These are phyloP conservation scores for Torulaspora microellipsoides DNA, from an alignment of 805 yeast species.

Conservation along the genomic window DNA sequence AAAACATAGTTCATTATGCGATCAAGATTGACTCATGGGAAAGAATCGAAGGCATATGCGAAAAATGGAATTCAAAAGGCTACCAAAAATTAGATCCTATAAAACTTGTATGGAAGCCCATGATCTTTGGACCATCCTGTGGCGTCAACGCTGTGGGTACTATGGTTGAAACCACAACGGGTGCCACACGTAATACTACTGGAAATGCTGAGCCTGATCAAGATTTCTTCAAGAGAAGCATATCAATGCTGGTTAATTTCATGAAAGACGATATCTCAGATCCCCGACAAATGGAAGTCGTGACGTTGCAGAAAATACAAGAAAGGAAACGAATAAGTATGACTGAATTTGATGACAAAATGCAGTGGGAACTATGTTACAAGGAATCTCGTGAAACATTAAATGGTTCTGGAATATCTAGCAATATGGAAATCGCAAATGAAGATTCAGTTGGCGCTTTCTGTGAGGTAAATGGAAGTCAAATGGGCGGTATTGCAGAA, in stretches of 20 bases:
- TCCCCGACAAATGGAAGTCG: constrained; percentile 54
- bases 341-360: neutral
- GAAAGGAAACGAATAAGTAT: constrained; percentile 6
- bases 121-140: constrained; percentile 80
- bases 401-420: constrained; percentile 10
- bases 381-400: constrained; percentile 4
- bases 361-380: constrained; percentile 12
- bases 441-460: constrained; percentile 15
- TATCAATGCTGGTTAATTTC: constrained; percentile 54
- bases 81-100: constrained; percentile 49
- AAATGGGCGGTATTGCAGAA: constrained; percentile 5
- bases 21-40: constrained; percentile 45
- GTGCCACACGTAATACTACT: constrained; percentile 11
- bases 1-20: constrained; percentile 38
- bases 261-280: constrained; percentile 66
- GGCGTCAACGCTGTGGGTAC: constrained; percentile 57
- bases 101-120: constrained; percentile 71
- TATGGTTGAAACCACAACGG: constrained; percentile 28
- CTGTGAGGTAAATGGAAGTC: constrained; percentile 5
- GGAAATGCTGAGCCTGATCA: constrained; percentile 8
- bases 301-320: constrained; percentile 46
- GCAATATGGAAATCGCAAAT: constrained; percentile 15
- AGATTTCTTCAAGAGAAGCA: constrained; percentile 41
- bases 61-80: constrained; percentile 50
- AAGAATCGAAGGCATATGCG: constrained; percentile 37